Base-by-base conservation (phyloP, 139 green algal genomes). In the Auxenochlorella pyrenoidosa region DNA sequence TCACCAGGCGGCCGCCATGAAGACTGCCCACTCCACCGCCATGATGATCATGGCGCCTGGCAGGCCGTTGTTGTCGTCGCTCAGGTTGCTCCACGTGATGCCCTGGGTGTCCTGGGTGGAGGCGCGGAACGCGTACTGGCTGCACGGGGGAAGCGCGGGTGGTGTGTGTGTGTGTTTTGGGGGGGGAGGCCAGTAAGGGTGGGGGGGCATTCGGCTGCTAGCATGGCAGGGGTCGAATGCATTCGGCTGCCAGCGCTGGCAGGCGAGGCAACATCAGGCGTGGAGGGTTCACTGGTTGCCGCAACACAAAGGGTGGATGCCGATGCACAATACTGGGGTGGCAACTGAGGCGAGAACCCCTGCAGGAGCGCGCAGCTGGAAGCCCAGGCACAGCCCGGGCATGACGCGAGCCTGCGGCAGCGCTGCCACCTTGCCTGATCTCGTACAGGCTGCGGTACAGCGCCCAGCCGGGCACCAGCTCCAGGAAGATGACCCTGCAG, bases 371-470 rank as follows among this genome's bases (percentile, higher is more conserved):
- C n/a, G n/a, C n/a, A n/a, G n/a, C n/a, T n/a, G n/a, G n/a, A n/a
- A n/a, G n/a, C n/a, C n/a, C n/a, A n/a, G n/a, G n/a, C n/a, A n/a
- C n/a, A n/a, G n/a, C n/a, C n/a, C n/a, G n/a, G n/a, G n/a, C n/a
- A n/a, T n/a, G n/a, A n/a, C n/a, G n/a, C n/a, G n/a, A n/a, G n/a
- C n/a, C n/a, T n/a, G n/a, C n/a, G 16, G 30, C 8, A 4, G 26
- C 26, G 81, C 95, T 94, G 87, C 54, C 54, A 4, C 15, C 54
- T 63, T 24, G 54, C 54, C 54, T 71, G 28, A 97, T 89, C 75
- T 97, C 94, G 75, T 92, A 97, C 36, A 97, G 90, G 2, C 92
- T 93, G 51, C 96, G 92, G 89, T 96, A 98, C 18, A 98, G 90
- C 13, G 91, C 94, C 88, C 98, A 98, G 18, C 90, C 84, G 18